Conservation (phyloP, 2,329 filamentous ascomycete species). For the Aspergillus sp. region DNA sequence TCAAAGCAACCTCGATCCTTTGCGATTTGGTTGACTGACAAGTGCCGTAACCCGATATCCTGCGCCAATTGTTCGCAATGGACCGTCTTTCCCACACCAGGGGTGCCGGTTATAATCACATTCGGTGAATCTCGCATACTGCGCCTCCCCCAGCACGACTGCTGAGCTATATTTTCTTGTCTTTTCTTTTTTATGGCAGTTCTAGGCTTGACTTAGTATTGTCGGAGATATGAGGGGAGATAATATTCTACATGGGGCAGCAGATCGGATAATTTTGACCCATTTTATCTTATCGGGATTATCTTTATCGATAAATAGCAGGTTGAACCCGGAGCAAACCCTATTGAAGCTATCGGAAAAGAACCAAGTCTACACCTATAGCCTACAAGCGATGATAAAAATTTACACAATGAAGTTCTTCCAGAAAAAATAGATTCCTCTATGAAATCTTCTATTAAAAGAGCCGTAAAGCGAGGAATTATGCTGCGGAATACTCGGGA, state of each 20-base stretch:
- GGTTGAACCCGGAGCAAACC: too few relatives aligned
- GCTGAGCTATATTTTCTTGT: neutral
- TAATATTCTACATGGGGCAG: neutral
- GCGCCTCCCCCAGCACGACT: constrained; percentile 2
- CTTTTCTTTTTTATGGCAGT: neutral
- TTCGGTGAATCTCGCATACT: constrained; percentile 55
- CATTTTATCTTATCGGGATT: neutral
- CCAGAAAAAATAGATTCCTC: too few relatives aligned
- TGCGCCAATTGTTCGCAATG: constrained; percentile 76
- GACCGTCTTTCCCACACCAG: constrained; percentile 90
- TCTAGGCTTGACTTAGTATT: neutral
- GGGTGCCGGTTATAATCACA: constrained; percentile 90
- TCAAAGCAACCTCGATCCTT: constrained; percentile 84
- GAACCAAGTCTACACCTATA: too few relatives aligned
- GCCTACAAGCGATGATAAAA: too few relatives aligned
- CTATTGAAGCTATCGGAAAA: too few relatives aligned
- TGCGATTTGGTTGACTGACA: constrained; percentile 84
- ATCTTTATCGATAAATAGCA: neutral
- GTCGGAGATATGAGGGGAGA: constrained; percentile 1
- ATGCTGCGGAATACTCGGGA: too few relatives aligned
- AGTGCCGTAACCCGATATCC: constrained; percentile 67
- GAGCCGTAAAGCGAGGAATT: too few relatives aligned
- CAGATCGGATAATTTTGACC: neutral
- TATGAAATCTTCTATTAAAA: too few relatives aligned
- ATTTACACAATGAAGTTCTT: too few relatives aligned